These are phyloP conservation scores for Solanum medicagineum DNA, from an alignment of 257 asterid genomes.

Conservation along the genomic window DNA sequence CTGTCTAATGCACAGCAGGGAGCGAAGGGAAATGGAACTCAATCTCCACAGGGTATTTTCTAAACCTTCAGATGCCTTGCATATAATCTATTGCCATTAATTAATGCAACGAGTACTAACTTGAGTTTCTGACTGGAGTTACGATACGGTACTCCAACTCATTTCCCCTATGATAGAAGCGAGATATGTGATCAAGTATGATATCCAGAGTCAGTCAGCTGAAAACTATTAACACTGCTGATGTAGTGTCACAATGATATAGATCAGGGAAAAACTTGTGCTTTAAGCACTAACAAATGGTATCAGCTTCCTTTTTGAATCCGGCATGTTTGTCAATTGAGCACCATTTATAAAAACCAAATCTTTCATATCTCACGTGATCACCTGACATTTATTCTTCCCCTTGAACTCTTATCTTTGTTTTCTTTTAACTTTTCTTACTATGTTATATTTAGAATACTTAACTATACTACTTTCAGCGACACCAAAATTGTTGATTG, in stretches of 20 bases:
- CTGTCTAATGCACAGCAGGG: constrained; percentile 63
- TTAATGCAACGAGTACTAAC: neutral
- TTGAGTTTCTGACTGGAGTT: neutral
- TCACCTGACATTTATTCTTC: neutral
- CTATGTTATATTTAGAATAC: neutral
- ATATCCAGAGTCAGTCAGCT: neutral
- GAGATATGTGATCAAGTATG: neutral
- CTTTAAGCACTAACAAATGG: neutral
- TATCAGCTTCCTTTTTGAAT: neutral
- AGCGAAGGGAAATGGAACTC: constrained; percentile 51
- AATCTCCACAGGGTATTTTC: constrained; percentile 78
- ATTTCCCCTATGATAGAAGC: neutral
- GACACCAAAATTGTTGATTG: neutral
- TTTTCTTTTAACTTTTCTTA: neutral
- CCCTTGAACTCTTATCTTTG: neutral
- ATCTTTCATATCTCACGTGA: neutral
- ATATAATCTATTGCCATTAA: neutral
- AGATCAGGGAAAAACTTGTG: neutral
- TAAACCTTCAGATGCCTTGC: neutral
- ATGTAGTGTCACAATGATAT: neutral
- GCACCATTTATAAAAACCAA: neutral
- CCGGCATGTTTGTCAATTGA: neutral
- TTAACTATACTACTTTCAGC: neutral
- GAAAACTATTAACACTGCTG: neutral
- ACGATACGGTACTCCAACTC: neutral